phyloP scores from a whole-genome alignment of 306 rosid species.

The Albizia julibrissin region DNA sequence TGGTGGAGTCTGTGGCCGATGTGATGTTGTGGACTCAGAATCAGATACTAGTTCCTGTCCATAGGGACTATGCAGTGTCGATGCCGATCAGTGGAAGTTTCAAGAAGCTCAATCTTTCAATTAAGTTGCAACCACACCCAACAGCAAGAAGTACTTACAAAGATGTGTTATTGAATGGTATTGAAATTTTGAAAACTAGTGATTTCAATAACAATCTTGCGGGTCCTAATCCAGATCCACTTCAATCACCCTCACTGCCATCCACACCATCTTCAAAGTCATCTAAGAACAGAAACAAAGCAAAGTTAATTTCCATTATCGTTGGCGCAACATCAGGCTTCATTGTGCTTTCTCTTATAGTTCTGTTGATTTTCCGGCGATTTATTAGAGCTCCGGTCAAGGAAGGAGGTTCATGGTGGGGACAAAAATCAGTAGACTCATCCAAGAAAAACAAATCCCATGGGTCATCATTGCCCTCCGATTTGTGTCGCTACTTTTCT shows the following conservation, averaged over 20 bases:
- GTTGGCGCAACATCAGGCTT: neutral
- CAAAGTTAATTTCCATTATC: neutral
- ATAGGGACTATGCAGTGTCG: neutral
- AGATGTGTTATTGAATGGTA: neutral
- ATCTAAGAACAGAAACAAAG: neutral
- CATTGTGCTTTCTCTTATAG: neutral
- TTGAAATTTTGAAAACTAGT: conserved; percentile 10
- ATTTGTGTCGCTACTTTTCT: conserved; percentile 16
- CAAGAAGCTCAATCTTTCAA: neutral
- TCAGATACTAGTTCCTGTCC: neutral
- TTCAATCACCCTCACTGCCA: neutral
- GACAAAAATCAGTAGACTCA: neutral
- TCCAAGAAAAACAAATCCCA: neutral
- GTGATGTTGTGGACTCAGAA: neutral
- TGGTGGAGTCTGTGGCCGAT: neutral
- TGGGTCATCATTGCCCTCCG: neutral
- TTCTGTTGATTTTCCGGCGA: neutral
- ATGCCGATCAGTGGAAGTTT: neutral
- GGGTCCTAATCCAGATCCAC: neutral
- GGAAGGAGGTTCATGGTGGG: neutral
- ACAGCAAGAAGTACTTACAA: neutral
- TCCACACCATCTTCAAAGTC: neutral
- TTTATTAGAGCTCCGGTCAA: no score
- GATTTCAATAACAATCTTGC: neutral
- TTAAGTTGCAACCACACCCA: neutral